Evolutionary conservation across 2,329 filamentous ascomycete genomes (phyloP).

Genomic region (Sarocladium strictum): DNA sequence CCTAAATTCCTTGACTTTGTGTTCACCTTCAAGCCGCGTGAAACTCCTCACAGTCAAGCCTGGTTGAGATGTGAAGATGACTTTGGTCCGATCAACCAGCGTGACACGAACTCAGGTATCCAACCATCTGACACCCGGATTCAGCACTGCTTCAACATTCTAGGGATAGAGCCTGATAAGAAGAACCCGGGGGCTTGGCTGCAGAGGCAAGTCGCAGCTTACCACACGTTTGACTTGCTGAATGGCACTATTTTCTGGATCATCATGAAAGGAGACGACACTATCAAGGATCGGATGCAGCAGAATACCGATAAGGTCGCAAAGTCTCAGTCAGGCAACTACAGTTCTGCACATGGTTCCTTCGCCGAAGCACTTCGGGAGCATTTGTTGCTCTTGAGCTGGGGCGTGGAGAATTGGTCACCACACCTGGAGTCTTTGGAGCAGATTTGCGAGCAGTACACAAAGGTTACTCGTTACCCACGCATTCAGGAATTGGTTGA

Average conservation of each 20-base stretch:
- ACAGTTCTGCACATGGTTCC: neutral
- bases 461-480: neutral
- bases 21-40: slow-evolving; percentile 1
- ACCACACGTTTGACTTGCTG: neutral
- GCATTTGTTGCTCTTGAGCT: neutral
- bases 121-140: neutral
- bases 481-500: neutral
- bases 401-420: neutral
- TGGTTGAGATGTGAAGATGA: neutral
- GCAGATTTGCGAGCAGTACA: neutral
- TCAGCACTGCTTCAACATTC: slow-evolving; percentile 5
- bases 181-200: neutral
- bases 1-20: slow-evolving; percentile 1
- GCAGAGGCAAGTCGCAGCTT: slow-evolving; percentile 3
- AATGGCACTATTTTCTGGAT: slow-evolving; percentile 1
- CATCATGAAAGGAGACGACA: neutral
- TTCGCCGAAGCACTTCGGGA: neutral
- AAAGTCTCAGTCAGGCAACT: too few species aligned
- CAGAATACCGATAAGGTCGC: neutral
- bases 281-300: neutral
- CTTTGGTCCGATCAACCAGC: neutral
- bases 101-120: neutral
- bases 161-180: neutral
- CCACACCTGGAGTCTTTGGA: neutral
- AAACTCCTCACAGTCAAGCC: neutral